Evolutionary conservation across 805 yeast species (phyloP).

Genomic region (Wickerhamomyces silvicola): DNA sequence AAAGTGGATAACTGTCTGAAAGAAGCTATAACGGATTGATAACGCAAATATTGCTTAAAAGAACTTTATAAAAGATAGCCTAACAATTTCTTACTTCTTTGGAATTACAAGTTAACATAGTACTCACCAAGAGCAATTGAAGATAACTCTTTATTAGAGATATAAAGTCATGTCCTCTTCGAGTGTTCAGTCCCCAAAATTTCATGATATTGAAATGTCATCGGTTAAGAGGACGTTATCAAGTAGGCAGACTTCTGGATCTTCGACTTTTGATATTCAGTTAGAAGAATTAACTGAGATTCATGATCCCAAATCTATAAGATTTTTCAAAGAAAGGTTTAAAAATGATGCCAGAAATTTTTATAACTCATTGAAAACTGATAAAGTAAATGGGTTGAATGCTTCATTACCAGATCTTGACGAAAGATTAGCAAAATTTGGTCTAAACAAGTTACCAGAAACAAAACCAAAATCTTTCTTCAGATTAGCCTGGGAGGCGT

Average conservation of each 20-base stretch:
- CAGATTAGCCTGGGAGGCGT: constrained; percentile 67
- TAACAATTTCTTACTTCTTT: no score
- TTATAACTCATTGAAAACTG: constrained; percentile 29
- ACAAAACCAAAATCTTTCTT: constrained; percentile 64
- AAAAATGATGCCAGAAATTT: constrained; percentile 15
- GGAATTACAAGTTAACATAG: no score
- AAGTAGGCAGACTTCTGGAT: not conserved
- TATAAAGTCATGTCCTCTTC: no score
- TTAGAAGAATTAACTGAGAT: constrained; percentile 36
- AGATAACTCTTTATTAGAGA: no score
- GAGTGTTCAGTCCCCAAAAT: no score
- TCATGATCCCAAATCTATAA: constrained; percentile 61
- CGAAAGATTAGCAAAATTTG: constrained; percentile 46
- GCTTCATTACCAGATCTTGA: constrained; percentile 25
- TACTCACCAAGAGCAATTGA: no score
- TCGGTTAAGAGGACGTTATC: constrained; percentile 6
- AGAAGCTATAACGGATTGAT: no score
- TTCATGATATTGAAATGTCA: constrained; percentile 4
- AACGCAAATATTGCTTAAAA: no score
- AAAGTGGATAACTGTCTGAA: no score
- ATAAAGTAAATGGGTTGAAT: constrained; percentile 36
- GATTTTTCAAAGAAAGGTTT: constrained; percentile 12
- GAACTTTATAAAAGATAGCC: no score
- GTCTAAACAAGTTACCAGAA: constrained; percentile 67
- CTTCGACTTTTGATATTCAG: constrained; percentile 5